Evolutionary conservation across 306 rosid genomes (phyloP).

Genomic region (Quercus engelmannii): DNA sequence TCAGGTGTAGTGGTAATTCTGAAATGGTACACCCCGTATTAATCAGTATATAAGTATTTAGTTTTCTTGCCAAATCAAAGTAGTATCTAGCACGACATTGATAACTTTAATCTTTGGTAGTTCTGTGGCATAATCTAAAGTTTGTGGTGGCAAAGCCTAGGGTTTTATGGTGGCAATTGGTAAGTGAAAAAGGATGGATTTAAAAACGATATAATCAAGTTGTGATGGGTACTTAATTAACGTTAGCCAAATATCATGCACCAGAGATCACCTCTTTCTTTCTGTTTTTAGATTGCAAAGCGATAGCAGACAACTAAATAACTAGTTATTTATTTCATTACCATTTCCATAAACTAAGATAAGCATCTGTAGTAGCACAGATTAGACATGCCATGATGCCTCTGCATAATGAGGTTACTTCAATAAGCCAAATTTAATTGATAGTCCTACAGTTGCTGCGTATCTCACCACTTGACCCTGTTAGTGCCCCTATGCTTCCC

Average conservation of each 20-base stretch:
- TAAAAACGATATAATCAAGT: background rate
- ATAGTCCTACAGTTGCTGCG: slow-evolving; percentile 52
- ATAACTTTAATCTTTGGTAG: no score
- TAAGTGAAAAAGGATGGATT: background rate
- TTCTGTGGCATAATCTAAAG: no score
- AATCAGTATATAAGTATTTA: no score
- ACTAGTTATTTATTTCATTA: background rate
- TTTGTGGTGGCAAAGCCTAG: no score
- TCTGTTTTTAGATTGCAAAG: no score
- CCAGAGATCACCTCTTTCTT: no score
- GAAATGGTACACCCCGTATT: no score
- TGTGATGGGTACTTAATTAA: background rate
- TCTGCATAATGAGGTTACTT: background rate
- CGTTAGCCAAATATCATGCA: no score
- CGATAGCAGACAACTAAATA: background rate
- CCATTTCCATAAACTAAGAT: background rate
- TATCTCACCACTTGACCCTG: slow-evolving; percentile 41
- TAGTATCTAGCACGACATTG: no score
- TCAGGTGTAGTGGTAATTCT: no score
- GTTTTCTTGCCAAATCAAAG: no score
- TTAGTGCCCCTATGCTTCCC: slow-evolving; percentile 52
- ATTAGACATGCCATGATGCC: background rate
- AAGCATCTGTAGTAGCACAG: background rate
- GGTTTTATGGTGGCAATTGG: background rate
- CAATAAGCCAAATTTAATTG: slow-evolving; percentile 14